A percentile compares a stretch with the other conserved stretches of the same genome.
phyloP scores from a whole-genome alignment of 1,284 basidiomycete species.

The Lignosus rhinocerotis region DNA sequence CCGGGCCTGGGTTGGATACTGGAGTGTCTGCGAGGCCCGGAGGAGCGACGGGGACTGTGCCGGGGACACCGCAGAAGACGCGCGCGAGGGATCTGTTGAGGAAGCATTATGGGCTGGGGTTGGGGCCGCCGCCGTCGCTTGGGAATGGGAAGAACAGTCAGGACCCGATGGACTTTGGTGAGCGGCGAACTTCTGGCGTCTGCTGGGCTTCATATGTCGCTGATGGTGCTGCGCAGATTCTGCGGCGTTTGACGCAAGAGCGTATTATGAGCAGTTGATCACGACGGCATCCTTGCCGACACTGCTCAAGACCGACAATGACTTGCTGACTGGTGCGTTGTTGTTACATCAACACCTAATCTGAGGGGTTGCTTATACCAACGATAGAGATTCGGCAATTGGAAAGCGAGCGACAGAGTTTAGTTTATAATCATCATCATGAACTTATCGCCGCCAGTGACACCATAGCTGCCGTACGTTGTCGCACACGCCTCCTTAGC shows the following conservation, averaged over 20 bases:
- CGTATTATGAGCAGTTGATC: constrained; percentile 83
- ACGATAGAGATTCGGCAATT: constrained; percentile 78
- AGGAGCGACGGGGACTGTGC: constrained; percentile 3
- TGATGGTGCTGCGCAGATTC: constrained; percentile 53
- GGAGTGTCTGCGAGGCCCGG: neutral
- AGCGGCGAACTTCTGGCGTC: constrained; percentile 5
- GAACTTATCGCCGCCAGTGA: constrained; percentile 91
- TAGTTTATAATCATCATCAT: constrained; percentile 94
- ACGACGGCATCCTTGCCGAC: constrained; percentile 73
- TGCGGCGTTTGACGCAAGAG: constrained; percentile 75
- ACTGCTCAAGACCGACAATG: constrained; percentile 76
- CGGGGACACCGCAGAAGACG: constrained; percentile 43
- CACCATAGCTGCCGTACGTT: constrained; percentile 79
- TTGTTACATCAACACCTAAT: neutral
- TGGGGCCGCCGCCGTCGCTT: constrained; percentile 65
- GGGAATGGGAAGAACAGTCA: constrained; percentile 44
- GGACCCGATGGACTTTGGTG: constrained; percentile 83
- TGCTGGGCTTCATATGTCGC: no score
- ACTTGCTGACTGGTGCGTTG: constrained; percentile 62
- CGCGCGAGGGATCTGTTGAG: constrained; percentile 76
- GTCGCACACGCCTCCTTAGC: neutral
- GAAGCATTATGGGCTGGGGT: constrained; percentile 81
- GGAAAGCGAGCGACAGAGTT: constrained; percentile 84
- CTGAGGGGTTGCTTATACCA: neutral
- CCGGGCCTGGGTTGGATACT: constrained; percentile 8